These are phyloP conservation scores for Rhizopogon salebrosus DNA, from an alignment of 768 basidiomycete genomes.

Conservation along the genomic window DNA sequence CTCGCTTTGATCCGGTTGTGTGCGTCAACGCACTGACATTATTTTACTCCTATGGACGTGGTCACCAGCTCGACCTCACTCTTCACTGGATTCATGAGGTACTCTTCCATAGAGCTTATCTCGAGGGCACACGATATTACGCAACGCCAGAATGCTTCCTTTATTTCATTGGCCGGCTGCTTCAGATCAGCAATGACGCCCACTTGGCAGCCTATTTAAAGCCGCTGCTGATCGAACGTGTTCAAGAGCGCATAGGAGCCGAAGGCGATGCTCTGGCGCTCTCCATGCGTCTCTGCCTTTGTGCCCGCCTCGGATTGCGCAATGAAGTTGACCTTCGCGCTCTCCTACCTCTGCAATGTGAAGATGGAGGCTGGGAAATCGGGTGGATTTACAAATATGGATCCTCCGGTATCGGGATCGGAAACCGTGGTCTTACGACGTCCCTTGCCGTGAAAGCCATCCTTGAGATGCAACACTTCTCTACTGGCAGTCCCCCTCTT, in stretches of 20 bases:
- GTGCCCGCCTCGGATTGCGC: slow-evolving; percentile 34
- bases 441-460: slow-evolving; percentile 51
- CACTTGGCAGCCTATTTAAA: slow-evolving; percentile 31
- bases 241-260: slow-evolving; percentile 45
- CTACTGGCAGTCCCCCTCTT: neutral
- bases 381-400: slow-evolving; percentile 58
- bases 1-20: slow-evolving; percentile 49
- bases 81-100: slow-evolving; percentile 46
- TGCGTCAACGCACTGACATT: slow-evolving; percentile 46
- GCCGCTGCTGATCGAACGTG: slow-evolving; percentile 38
- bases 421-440: slow-evolving; percentile 51
- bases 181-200: slow-evolving; percentile 28
- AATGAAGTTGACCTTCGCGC: slow-evolving; percentile 40
- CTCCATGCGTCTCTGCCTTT: slow-evolving; percentile 49
- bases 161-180: slow-evolving; percentile 44
- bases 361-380: slow-evolving; percentile 51
- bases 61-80: slow-evolving; percentile 37
- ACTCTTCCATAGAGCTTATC: slow-evolving; percentile 46
- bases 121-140: slow-evolving; percentile 53
- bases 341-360: slow-evolving; percentile 43
- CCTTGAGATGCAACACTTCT: slow-evolving; percentile 8
- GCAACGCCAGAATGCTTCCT: slow-evolving; percentile 48
- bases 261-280: slow-evolving; percentile 50
- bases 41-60: slow-evolving; percentile 47
- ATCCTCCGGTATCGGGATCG: slow-evolving; percentile 40